These are phyloP conservation scores for Neurospora sp. DNA, from an alignment of 495 filamentous ascomycete genomes.

Conservation along the genomic window DNA sequence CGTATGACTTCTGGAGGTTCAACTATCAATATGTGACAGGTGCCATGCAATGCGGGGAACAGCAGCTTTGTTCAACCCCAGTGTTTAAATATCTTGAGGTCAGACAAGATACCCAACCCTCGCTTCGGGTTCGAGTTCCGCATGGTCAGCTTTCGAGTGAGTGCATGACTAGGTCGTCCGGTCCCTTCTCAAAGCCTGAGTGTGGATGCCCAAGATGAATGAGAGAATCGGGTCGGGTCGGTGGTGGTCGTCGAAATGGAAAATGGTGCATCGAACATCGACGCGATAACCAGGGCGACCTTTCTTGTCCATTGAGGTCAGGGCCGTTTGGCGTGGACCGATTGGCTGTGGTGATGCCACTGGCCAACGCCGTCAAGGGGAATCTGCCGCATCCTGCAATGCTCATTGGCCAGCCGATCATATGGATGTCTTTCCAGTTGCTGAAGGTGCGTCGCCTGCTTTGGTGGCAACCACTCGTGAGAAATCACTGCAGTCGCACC, in stretches of 20 bases:
- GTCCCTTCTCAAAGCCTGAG: not conserved
- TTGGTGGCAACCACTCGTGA: not conserved
- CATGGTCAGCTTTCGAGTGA: not conserved
- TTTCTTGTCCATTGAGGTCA: not conserved
- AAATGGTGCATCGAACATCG: not conserved
- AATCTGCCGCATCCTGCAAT: not conserved
- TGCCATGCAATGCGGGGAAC: not conserved
- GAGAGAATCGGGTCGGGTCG: not conserved
- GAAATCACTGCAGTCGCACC: not conserved
- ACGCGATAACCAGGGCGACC: not conserved
- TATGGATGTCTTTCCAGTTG: not conserved
- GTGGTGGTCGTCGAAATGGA: not conserved
- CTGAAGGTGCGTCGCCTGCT: not conserved
- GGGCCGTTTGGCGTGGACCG: not conserved
- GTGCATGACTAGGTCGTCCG: not conserved
- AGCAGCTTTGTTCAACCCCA: not conserved
- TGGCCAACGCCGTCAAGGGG: not conserved
- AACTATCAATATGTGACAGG: not conserved
- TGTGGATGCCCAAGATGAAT: not conserved
- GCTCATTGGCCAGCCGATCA: slow-evolving; percentile 2
- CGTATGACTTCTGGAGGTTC: not conserved
- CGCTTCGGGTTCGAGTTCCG: not conserved
- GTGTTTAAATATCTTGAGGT: not conserved
- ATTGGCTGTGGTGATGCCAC: slow-evolving; percentile 1
- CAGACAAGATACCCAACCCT: not conserved